Base-by-base conservation (phyloP, 345 rosid species). In the Boechera divaricarpa region DNA sequence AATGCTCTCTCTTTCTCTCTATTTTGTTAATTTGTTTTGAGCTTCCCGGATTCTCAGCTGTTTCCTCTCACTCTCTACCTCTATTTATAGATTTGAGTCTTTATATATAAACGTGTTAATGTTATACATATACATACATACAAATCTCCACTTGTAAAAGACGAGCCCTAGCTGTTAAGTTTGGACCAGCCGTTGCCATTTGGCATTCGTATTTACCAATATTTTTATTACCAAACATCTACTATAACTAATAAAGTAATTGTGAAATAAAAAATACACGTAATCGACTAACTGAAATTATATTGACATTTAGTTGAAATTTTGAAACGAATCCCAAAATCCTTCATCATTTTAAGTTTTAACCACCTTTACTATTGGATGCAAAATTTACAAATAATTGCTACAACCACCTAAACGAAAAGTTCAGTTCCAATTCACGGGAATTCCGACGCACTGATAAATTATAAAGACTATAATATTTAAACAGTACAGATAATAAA, bases 51-150 rank as follows among this genome's bases (percentile, higher is more conserved):
- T 70, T 69, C 55, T 69, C 41, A 21, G 70, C 15, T 18, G 35
- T 32, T 21, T 66, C 69, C 26, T 71, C 62, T 61, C 35, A n/a
- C 41, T 68, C 51, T 70, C 21, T 29, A 75, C 48, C 63, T 72
- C 77, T 58, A 72, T 78, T 72, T 78, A 78, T 78, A 78, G 73
- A 78, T 41, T 2, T 78, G 39, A 58, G 56, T 4, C 55, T 28
- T 28, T 77, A 64, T 29, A 7, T 45, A 77, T 62, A 76, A 52
- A 68, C 68, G 68, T 41, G 79, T 59, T 24, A 48, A 4, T 58
- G 2, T 56, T 47, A 10, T 39, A 39, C 3, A 21, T 2, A 39
- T 9, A 10, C 1, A 18, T 67, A 62, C 45, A 41, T 11, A 60
- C 1, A 18, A 5, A 33, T 4, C n/a, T 21, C 70, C 66, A 77